phyloP scores from a whole-genome alignment of 2,329 filamentous ascomycete species.

The Hypomyces perniciosus region DNA sequence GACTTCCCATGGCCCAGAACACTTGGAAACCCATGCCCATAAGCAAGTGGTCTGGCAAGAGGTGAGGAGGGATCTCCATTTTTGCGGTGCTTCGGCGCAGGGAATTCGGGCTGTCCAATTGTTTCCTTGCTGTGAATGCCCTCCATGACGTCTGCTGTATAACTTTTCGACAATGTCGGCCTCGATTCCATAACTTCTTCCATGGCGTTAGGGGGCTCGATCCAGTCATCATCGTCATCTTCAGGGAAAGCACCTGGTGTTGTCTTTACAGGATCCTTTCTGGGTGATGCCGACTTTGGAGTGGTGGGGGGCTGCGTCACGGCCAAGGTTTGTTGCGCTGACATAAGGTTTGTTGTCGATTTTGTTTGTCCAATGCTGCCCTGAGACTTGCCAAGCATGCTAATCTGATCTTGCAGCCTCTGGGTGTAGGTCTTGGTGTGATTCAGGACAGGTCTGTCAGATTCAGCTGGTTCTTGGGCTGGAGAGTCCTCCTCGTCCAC shows the following conservation, averaged over 20 bases:
- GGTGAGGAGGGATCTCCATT: not conserved
- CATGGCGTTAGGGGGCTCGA: slow-evolving; percentile 42
- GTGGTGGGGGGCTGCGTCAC: slow-evolving; percentile 25
- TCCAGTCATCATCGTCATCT: slow-evolving; percentile 56
- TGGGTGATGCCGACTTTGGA: slow-evolving; percentile 24
- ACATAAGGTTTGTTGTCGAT: slow-evolving; percentile 34
- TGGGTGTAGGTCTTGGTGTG: slow-evolving; percentile 93
- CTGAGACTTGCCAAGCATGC: slow-evolving; percentile 57
- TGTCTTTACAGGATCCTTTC: slow-evolving; percentile 28
- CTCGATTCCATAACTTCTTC: slow-evolving; percentile 30
- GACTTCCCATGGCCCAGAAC: slow-evolving; percentile 49
- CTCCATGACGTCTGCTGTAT: slow-evolving; percentile 58
- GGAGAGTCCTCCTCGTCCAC: slow-evolving; percentile 36
- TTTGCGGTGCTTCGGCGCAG: slow-evolving; percentile 6
- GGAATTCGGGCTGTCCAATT: slow-evolving; percentile 38
- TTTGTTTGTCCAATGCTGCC: slow-evolving; percentile 42
- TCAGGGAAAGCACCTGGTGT: slow-evolving; percentile 56
- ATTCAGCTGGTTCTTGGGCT: slow-evolving; percentile 33
- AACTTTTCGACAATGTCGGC: slow-evolving; percentile 52
- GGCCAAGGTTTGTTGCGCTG: slow-evolving; percentile 12
- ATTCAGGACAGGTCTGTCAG: slow-evolving; percentile 34
- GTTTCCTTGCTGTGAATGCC: slow-evolving; percentile 44
- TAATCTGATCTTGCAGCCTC: slow-evolving; percentile 87
- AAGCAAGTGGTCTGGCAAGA: not conserved
- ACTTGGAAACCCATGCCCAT: slow-evolving; percentile 10